Base-by-base conservation (phyloP, 306 rosid species). In the Prunus mira region DNA sequence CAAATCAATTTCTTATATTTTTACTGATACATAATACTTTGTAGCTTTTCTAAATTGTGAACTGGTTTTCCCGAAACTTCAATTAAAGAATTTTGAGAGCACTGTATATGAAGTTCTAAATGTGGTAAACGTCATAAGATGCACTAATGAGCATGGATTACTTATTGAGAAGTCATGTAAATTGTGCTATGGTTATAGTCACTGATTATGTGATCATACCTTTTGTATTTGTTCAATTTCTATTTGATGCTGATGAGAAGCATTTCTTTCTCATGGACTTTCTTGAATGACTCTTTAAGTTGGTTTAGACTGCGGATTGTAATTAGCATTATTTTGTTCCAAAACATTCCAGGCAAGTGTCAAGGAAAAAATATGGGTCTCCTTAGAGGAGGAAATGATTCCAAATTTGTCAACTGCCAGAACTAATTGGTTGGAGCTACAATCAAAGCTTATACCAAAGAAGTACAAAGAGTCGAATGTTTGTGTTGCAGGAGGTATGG, bases 401-500 rank as follows among this genome's bases (percentile, higher is more conserved):
- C 91, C 97, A 60, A 84, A 96, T 27, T 67, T 83, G 73, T 75
- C 97, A 70, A 80, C 84, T 66, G 85, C 80, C 67, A 90, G 87
- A 89, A 75, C 88, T 79, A 95, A 95, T 71, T 95, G 99, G 99
- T 82, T 95, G 89, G 97, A 92, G 80, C 83, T 89, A 78, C 97
- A 95, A 74, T 95, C 99, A 63, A 90, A 89, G 87, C 83, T 88
- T 74, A 66, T 86, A 61, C 28, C 91, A 18, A 90, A 75, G 78
- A 85, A 83, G 78, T 24, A 65, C 69, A 87, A 67, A 70, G 93
- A 87, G 72, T 90, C 97, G 78, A 86, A 87, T 84, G 86, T 95
- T 74, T 95, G 98, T 69, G 89, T 92, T 74, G 93, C 90, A 13
- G 93, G 97, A 82, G 99, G 99, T 95, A 92, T 80, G 90, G n/a